Evolutionary conservation across 1,139 yeast species (phyloP).

Genomic region (Kodamaea anthophila): DNA sequence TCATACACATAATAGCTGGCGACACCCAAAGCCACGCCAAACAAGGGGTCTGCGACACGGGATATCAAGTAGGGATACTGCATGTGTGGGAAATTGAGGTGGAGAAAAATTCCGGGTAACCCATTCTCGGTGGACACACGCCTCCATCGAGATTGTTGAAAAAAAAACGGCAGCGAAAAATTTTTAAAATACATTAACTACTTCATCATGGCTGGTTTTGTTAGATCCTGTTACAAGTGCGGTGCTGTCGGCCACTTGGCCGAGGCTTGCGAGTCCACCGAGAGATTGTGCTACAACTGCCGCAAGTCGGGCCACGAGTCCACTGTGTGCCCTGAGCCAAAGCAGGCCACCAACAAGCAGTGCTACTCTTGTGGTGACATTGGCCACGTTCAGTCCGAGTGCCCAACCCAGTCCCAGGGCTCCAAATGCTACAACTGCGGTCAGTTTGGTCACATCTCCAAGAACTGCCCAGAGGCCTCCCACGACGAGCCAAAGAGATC

Average conservation of each 20-base stretch:
- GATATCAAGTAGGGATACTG: slow-evolving; percentile 36
- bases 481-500: slow-evolving; percentile 14
- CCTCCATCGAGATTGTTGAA: slow-evolving; percentile 1
- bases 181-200: slow-evolving; percentile 8
- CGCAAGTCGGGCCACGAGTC: slow-evolving; percentile 88
- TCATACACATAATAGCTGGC: slow-evolving; percentile 59
- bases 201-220: slow-evolving; percentile 52
- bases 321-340: slow-evolving; percentile 81
- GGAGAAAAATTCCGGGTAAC: slow-evolving; percentile 1
- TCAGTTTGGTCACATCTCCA: slow-evolving; percentile 77
- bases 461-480: slow-evolving; percentile 48
- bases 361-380: slow-evolving; percentile 81
- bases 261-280: slow-evolving; percentile 75
- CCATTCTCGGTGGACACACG: slow-evolving; percentile 4
- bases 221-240: slow-evolving; percentile 86
- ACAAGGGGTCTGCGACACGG: slow-evolving; percentile 47
- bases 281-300: slow-evolving; percentile 90
- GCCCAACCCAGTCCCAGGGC: slow-evolving; percentile 49
- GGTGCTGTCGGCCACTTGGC: slow-evolving; percentile 92
- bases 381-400: slow-evolving; percentile 66
- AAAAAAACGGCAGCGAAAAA: slow-evolving; percentile 7
- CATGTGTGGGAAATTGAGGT: slow-evolving; percentile 14
- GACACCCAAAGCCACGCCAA: slow-evolving; percentile 54
- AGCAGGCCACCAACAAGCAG: slow-evolving; percentile 75
- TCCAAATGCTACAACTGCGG: slow-evolving; percentile 54